These are phyloP conservation scores for Tothia fuscella DNA, from an alignment of 2,329 filamentous ascomycete genomes.

Conservation along the genomic window DNA sequence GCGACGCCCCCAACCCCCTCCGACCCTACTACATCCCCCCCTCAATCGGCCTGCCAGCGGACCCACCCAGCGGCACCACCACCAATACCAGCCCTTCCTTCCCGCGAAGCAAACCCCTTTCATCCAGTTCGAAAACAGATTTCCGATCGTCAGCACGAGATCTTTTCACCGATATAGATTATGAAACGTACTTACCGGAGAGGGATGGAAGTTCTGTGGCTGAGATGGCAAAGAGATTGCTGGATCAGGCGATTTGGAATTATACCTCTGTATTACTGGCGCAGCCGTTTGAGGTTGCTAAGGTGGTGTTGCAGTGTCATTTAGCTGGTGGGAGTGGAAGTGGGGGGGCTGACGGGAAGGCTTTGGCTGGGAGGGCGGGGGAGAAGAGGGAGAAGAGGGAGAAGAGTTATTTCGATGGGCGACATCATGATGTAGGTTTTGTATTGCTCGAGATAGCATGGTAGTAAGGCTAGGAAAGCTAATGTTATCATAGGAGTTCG, in stretches of 20 bases:
- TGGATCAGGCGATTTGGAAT: constrained; percentile 83
- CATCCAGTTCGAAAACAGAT: constrained; percentile 5
- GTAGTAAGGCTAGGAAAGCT: neutral
- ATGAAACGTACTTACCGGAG: constrained; percentile 74
- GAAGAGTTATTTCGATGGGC: neutral
- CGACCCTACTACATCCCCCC: constrained; percentile 62
- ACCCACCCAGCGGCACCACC: constrained; percentile 16
- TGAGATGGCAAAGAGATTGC: constrained; percentile 60
- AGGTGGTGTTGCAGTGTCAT: constrained; percentile 76
- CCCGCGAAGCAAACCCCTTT: constrained; percentile 18
- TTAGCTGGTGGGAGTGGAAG: constrained; percentile 27
- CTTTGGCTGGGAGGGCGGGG: constrained; percentile 13
- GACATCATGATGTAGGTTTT: neutral
- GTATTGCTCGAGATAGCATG: neutral
- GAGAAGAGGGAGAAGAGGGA: neutral
- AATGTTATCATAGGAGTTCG: constrained; percentile 1
- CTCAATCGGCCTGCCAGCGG: constrained; percentile 50
- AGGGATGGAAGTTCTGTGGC: constrained; percentile 42
- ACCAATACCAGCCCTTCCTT: constrained; percentile 17
- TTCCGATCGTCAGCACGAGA: constrained; percentile 57
- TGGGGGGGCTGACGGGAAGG: constrained; percentile 13
- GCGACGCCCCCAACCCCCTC: constrained; percentile 47
- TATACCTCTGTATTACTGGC: constrained; percentile 81
- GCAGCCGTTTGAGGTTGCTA: constrained; percentile 95
- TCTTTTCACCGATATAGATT: constrained; percentile 82